These are phyloP conservation scores for Rhipidocladum racemiflorum DNA, from an alignment of 176 grass and related monocot species.

Conservation along the genomic window DNA sequence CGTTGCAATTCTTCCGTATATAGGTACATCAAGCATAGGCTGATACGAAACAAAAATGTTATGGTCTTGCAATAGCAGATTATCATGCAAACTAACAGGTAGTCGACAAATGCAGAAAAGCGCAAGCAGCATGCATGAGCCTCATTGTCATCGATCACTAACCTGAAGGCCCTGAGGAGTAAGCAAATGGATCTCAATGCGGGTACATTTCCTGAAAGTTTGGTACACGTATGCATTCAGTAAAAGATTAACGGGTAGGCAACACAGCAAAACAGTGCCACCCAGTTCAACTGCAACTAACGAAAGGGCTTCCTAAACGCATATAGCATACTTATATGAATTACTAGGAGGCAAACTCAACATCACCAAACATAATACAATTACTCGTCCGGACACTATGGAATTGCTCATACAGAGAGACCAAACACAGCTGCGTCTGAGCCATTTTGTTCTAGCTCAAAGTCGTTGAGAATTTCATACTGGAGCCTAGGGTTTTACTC, in stretches of 20 bases:
- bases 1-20: slow-evolving; percentile 92
- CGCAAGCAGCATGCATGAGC: not conserved
- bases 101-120: not conserved
- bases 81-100: not conserved
- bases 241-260: not conserved
- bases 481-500: not conserved
- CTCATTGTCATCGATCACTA: not conserved
- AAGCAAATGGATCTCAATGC: slow-evolving; percentile 97
- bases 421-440: not conserved
- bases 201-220: slow-evolving; percentile 85
- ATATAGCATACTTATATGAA: not conserved
- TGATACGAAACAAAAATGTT: slow-evolving; percentile 30
- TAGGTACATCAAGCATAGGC: slow-evolving; percentile 98
- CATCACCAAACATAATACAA: not conserved
- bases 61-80: not conserved
- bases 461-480: not conserved
- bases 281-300: not conserved
- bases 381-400: not conserved
- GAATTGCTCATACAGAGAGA: not conserved
- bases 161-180: slow-evolving; percentile 96
- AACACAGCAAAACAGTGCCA: not conserved
- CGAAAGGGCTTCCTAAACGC: not conserved
- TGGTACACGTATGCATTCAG: not conserved
- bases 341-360: not conserved
- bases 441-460: not conserved